Evolutionary conservation across 1,284 basidiomycete species (phyloP).

Genomic region (Boletus sp.): DNA sequence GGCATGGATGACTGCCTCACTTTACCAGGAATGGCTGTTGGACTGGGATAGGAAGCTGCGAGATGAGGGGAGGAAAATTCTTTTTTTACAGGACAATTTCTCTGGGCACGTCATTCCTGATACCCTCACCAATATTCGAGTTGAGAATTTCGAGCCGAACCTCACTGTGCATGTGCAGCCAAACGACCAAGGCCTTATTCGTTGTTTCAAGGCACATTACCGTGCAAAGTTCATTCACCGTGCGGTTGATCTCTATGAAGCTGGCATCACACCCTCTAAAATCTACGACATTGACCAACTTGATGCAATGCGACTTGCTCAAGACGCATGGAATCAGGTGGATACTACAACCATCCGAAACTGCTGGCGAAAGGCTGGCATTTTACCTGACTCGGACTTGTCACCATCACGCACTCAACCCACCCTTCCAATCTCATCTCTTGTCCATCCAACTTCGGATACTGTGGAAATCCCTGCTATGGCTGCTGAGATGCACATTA

Average conservation of each 20-base stretch:
- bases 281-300: slow-evolving; percentile 37
- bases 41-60: slow-evolving; percentile 2
- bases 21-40: slow-evolving; percentile 18
- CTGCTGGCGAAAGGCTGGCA: slow-evolving; percentile 13
- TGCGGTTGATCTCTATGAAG: slow-evolving; percentile 22
- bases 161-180: slow-evolving; percentile 4
- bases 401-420: neutral
- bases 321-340: slow-evolving; percentile 9
- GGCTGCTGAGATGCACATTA: neutral
- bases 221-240: neutral
- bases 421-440: neutral
- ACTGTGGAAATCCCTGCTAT: too few relatives aligned
- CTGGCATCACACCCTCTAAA: slow-evolving; percentile 20
- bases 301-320: slow-evolving; percentile 31
- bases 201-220: slow-evolving; percentile 4
- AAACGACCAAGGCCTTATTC: slow-evolving; percentile 5
- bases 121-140: neutral
- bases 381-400: slow-evolving; percentile 5
- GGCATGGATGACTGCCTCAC: slow-evolving; percentile 14
- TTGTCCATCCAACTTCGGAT: too few relatives aligned
- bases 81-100: slow-evolving; percentile 8
- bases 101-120: neutral
- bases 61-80: neutral
- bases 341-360: slow-evolving; percentile 9
- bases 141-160: slow-evolving; percentile 2